A percentile compares a stretch with the other conserved stretches of the same genome.
Evolutionary conservation across 139 green algal species (phyloP).

Genomic region (Chlamydomonas schloesseri): DNA sequence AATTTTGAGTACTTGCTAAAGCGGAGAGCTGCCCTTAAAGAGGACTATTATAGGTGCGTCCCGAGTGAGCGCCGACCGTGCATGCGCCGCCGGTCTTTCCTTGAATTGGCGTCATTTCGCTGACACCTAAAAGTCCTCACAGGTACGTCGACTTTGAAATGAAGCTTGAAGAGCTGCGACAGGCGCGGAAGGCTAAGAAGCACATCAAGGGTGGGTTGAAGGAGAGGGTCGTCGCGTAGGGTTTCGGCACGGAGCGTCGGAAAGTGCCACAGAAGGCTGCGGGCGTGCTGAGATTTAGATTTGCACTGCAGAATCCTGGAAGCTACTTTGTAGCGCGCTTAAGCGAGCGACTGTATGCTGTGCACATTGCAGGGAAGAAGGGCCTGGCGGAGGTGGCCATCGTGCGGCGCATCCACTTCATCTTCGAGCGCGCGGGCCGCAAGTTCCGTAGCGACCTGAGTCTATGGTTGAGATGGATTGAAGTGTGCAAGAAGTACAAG

Average conservation of each 20-base stretch:
- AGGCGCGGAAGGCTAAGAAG: not conserved
- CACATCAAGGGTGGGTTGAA: constrained; percentile 21
- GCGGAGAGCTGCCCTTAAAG: constrained; percentile 75
- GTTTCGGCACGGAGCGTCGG: too few relatives aligned
- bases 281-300: too few relatives aligned
- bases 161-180: constrained; percentile 84
- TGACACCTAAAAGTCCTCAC: not conserved
- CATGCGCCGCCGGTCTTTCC: not conserved
- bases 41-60: constrained; percentile 81
- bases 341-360: not conserved
- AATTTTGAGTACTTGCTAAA: constrained; percentile 94
- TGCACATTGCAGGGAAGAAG: constrained; percentile 57
- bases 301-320: too few relatives aligned
- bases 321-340: too few relatives aligned
- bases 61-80: not conserved
- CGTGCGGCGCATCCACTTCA: constrained; percentile 87
- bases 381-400: constrained; percentile 77
- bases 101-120: not conserved
- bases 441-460: constrained; percentile 91
- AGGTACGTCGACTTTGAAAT: constrained; percentile 89
- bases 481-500: constrained; percentile 75
- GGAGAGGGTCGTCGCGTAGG: too few relatives aligned
- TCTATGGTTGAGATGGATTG: constrained; percentile 91
- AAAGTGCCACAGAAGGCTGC: too few relatives aligned
- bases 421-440: constrained; percentile 87